Percentiles rank a stretch among this genome's conserved stretches.
These are phyloP conservation scores for Pseudogymnoascus sp. DNA, from an alignment of 2,329 filamentous ascomycete genomes.

Conservation along the genomic window DNA sequence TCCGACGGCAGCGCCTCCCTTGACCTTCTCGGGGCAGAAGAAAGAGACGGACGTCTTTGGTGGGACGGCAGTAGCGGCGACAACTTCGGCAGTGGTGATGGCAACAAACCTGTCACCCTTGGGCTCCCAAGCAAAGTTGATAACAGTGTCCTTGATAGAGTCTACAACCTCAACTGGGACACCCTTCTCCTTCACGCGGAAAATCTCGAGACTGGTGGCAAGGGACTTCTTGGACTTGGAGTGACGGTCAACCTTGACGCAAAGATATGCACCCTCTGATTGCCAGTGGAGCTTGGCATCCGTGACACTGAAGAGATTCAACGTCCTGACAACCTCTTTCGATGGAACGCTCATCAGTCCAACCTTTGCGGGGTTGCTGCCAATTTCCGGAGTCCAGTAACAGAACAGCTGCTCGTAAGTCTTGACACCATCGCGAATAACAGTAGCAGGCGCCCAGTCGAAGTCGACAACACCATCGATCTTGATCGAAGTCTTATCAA, in stretches of 20 bases:
- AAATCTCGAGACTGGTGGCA: slow-evolving; percentile 95
- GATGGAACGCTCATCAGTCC: slow-evolving; percentile 92
- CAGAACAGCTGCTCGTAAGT: slow-evolving; percentile 91
- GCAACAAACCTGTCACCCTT: slow-evolving; percentile 96
- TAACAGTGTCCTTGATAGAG: slow-evolving; percentile 94
- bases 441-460: slow-evolving; percentile 86
- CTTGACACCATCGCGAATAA: slow-evolving; percentile 78
- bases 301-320: slow-evolving; percentile 96
- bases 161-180: slow-evolving; percentile 97
- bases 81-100: slow-evolving; percentile 85
- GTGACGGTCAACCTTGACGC: slow-evolving; percentile 97
- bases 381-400: slow-evolving; percentile 98
- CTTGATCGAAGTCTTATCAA: slow-evolving; percentile 90
- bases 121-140: slow-evolving; percentile 99
- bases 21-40: slow-evolving; percentile 93
- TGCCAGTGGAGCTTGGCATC: slow-evolving; percentile 99
- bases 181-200: slow-evolving; percentile 94
- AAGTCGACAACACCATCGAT: slow-evolving; percentile 96
- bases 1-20: slow-evolving; percentile 65
- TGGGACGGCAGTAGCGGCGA: slow-evolving; percentile 68
- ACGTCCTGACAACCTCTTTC: slow-evolving; percentile 86
- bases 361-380: slow-evolving; percentile 95
- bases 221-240: slow-evolving; percentile 98
- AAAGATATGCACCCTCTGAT: slow-evolving; percentile 86
- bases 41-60: slow-evolving; percentile 94